Conservation (phyloP, 2,329 filamentous ascomycete species). For the Clonostachys byssicola region DNA sequence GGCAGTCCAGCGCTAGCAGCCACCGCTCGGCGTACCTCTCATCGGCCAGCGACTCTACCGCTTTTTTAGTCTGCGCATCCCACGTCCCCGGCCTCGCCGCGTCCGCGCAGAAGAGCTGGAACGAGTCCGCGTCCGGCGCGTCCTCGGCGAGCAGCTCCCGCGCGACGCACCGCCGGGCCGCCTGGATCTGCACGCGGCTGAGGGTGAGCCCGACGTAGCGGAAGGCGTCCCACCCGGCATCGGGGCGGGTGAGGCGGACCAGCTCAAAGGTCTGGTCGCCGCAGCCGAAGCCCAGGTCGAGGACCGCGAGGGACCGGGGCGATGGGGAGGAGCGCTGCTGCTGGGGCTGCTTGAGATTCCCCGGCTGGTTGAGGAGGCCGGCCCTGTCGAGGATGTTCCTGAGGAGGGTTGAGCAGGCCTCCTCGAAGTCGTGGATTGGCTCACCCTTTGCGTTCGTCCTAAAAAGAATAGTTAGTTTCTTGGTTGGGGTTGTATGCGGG, state of each 20-base stretch:
- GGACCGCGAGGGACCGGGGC: constrained; percentile 21
- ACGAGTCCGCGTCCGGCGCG: constrained; percentile 7
- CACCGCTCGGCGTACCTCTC: constrained; percentile 28
- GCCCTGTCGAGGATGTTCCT: constrained; percentile 38
- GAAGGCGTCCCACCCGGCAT: constrained; percentile 16
- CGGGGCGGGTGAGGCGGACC: constrained; percentile 15
- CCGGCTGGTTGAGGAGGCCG: constrained; percentile 21
- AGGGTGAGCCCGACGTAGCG: constrained; percentile 50
- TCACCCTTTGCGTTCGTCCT: constrained; percentile 22
- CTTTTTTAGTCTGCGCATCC: constrained; percentile 10
- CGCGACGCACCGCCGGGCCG: constrained; percentile 22
- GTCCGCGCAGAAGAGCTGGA: constrained; percentile 41
- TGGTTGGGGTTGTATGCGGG: too few species aligned
- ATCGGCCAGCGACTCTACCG: constrained; percentile 16
- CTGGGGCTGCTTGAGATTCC: background rate
- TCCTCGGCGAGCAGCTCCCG: constrained; percentile 10
- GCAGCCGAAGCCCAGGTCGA: constrained; percentile 56
- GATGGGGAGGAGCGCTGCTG: too few species aligned
- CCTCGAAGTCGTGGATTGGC: constrained; percentile 28
- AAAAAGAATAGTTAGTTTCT: background rate
- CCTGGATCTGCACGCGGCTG: constrained; percentile 35
- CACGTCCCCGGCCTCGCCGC: constrained; percentile 41
- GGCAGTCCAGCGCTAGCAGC: constrained; percentile 50
- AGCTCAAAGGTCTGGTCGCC: constrained; percentile 51
- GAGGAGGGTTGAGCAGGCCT: constrained; percentile 45